Conservation (phyloP, 345 rosid genomes). For the Pistacia atlantica region DNA sequence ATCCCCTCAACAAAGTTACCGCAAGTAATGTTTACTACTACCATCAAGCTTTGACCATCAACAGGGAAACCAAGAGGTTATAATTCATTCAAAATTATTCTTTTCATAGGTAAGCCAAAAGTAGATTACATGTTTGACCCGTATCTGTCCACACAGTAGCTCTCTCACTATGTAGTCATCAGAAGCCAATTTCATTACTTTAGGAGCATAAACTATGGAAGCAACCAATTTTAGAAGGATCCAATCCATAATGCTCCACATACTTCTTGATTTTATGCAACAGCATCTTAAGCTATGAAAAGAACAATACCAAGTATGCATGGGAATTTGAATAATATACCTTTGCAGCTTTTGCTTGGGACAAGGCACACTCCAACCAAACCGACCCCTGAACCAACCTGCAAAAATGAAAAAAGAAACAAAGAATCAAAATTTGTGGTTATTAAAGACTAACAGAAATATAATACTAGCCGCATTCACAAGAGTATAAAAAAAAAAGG, state of each 20-base stretch:
- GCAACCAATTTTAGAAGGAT: conserved; percentile 60
- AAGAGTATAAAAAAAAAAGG: neutral
- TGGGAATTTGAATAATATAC: conserved; percentile 35
- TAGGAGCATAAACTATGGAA: conserved; percentile 76
- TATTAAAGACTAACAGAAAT: neutral
- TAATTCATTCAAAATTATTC: conserved; percentile 5
- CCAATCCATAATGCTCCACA: conserved; percentile 58
- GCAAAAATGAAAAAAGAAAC: conserved; percentile 20
- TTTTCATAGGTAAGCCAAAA: neutral
- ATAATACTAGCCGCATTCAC: neutral
- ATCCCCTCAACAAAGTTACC: neutral
- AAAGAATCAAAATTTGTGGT: neutral
- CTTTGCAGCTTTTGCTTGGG: conserved; percentile 75
- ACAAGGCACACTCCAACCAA: conserved; percentile 81
- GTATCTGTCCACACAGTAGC: conserved; percentile 79
- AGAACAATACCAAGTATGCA: neutral
- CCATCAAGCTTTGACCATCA: neutral
- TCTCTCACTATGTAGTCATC: conserved; percentile 73
- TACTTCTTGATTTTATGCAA: conserved; percentile 5
- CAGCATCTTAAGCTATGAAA: neutral
- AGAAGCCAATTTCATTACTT: conserved; percentile 60
- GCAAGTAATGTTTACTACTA: neutral
- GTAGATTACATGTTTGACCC: conserved; percentile 58
- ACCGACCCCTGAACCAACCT: conserved; percentile 97
- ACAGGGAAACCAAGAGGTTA: neutral